These are phyloP conservation scores for Kazachstania sp. DNA, from an alignment of 1,139 yeast genomes.

Conservation along the genomic window DNA sequence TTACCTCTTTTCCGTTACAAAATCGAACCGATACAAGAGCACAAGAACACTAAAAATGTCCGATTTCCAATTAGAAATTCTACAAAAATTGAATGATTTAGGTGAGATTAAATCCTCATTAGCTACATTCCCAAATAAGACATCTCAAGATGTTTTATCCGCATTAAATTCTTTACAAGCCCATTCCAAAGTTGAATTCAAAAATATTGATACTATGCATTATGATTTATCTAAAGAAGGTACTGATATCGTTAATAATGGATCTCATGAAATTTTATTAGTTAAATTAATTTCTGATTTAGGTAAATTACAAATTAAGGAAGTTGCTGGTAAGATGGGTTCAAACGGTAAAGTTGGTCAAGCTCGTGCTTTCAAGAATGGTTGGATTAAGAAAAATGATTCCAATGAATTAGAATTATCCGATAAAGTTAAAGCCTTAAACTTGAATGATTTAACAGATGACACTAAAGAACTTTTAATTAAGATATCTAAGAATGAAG, in stretches of 20 bases:
- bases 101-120: slow-evolving; percentile 61
- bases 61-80: slow-evolving; percentile 38
- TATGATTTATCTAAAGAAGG: slow-evolving; percentile 82
- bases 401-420: slow-evolving; percentile 58
- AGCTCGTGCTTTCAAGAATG: slow-evolving; percentile 96
- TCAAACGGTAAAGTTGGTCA: slow-evolving; percentile 85
- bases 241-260: slow-evolving; percentile 61
- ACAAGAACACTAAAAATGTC: slow-evolving; percentile 26
- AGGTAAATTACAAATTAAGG: slow-evolving; percentile 72
- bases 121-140: slow-evolving; percentile 44
- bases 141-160: slow-evolving; percentile 53
- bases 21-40: not conserved
- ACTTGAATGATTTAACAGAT: slow-evolving; percentile 40
- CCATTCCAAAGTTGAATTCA: slow-evolving; percentile 68
- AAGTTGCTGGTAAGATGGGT: slow-evolving; percentile 72
- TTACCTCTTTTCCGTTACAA: too few species aligned
- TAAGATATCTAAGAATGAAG: slow-evolving; percentile 42
- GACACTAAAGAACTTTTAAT: slow-evolving; percentile 57
- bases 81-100: slow-evolving; percentile 51
- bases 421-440: slow-evolving; percentile 33
- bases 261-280: slow-evolving; percentile 85
- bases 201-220: slow-evolving; percentile 64
- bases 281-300: slow-evolving; percentile 67
- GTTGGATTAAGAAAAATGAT: slow-evolving; percentile 88
- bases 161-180: slow-evolving; percentile 83